Evolutionary conservation across 2,329 filamentous ascomycete species (phyloP), one percentile per base, ranked within the genome.

Genomic region (Trichophyton simii): DNA sequence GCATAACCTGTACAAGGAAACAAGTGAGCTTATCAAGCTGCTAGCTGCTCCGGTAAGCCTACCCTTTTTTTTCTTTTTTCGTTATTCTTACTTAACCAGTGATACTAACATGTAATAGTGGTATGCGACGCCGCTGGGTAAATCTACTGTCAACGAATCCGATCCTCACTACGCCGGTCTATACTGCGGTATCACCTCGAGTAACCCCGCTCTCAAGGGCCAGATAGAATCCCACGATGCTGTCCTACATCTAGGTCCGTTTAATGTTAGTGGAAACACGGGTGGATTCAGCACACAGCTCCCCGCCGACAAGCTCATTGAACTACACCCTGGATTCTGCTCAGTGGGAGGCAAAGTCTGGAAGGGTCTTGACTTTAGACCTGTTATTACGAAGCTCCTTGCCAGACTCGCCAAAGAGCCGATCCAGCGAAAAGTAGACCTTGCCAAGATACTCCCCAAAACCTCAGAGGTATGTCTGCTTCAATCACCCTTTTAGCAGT

Each of bases 281-380:
- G 63, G 63, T n/a, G 63, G 63, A 31, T 65, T 65, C 52, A 63
- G 61, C n/a, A 57, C 58, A n/a, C 31, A 62, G 13, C 58, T 65
- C 4, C 54, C 62, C 3, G 55, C 46, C n/a, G 60, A 65, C 31
- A 62, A 57, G 31, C 22, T 63, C 13, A 63, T 65, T 20, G 58
- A 63, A 41, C 42, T 65, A 8, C 63, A 65, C 25, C 58, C 63
- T 4, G 57, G 34, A 20, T 65, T 63, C 52, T 63, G 62, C 52
- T 63, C 63, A 3, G 36, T 63, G 61, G 62, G 62, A 57, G 54
- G 25, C 8, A 65, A 62, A 57, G 54, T 61, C 46, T 65, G 62
- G 62, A 42, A 65, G 38, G 62, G 57, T 20, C 62, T 65, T 20
- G 60, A 63, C 46, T 65, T 65, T 41, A 60, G 62, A 36, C 63